A percentile compares a stretch with the other conserved stretches of the same genome.
Evolutionary conservation across 1,139 yeast species (phyloP).

Genomic region (Debaryomyces robertsiae): DNA sequence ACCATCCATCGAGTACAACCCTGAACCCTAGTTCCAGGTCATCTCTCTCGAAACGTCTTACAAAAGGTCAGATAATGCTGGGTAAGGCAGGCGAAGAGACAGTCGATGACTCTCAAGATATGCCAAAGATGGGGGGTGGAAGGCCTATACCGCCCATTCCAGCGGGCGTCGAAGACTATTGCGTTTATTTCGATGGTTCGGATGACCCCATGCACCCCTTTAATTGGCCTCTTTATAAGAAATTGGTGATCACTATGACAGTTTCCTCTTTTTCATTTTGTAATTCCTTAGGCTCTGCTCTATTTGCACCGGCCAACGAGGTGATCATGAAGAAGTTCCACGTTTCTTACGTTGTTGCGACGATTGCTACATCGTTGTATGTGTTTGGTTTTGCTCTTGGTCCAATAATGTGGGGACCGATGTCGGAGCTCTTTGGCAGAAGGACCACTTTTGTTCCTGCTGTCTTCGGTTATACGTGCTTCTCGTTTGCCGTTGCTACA

Average conservation of each 20-base stretch:
- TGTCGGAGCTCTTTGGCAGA: slow-evolving; percentile 77
- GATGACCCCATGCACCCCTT: slow-evolving; percentile 65
- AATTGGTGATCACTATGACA: slow-evolving; percentile 38
- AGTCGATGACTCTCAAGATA: too few species aligned
- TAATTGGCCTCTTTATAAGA: slow-evolving; percentile 53
- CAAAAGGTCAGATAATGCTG: too few species aligned
- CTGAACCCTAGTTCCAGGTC: too few species aligned
- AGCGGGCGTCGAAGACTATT: slow-evolving; percentile 46
- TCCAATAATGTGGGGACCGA: slow-evolving; percentile 79
- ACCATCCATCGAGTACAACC: too few species aligned
- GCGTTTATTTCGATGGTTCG: slow-evolving; percentile 61
- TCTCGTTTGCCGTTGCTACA: slow-evolving; percentile 71
- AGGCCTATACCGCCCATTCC: slow-evolving; percentile 39
- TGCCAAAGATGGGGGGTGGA: slow-evolving; percentile 42
- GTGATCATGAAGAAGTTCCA: slow-evolving; percentile 46
- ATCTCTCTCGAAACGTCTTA: too few species aligned
- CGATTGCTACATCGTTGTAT: slow-evolving; percentile 68
- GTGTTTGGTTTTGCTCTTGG: slow-evolving; percentile 84
- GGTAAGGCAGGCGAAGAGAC: too few species aligned
- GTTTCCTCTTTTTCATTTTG: slow-evolving; percentile 37
- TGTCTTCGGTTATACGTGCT: slow-evolving; percentile 55
- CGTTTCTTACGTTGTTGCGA: slow-evolving; percentile 57
- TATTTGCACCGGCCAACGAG: slow-evolving; percentile 55
- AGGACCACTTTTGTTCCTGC: slow-evolving; percentile 57
- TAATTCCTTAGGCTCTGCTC: slow-evolving; percentile 60